Base-by-base conservation (phyloP, 2,329 filamentous ascomycete genomes). In the Hymenoscyphus albidus region DNA sequence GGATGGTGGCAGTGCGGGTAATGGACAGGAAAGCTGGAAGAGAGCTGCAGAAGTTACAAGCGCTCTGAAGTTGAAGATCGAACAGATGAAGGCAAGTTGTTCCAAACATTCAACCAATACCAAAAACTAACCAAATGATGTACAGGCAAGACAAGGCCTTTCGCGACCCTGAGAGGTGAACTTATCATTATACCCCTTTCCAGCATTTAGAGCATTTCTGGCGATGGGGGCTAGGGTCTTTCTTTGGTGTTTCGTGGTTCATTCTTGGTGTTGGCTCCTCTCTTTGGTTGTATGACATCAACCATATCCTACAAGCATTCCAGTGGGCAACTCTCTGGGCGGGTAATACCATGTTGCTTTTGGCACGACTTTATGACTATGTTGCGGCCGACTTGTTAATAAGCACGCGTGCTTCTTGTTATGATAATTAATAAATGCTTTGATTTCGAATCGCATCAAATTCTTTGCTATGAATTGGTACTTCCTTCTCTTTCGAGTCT, bases 11-110 rank as follows among this genome's bases (percentile, higher is more conserved):
- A 32, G 62, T 74, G 35, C 35, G 35, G 38, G 44, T 70, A 77
- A 71, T 57, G 76, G 78, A 16, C 85, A 88, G 58, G 87, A 99
- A 80, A 98, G 93, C 76, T 99, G 95, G 95, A 96, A 93, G 80
- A 84, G 95, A 71, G 95, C 95, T 18, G 95, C 95, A 1, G 95
- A 99, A 80, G 95, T 99, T 64, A 99, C 95, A 62, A 97, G 93
- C 78, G 95, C 97, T 77, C 78, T 99, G 74, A 99, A 98, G 81
- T 93, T 94, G 61, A 87, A 95, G 76, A 99, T 99, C 77, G 95
- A 98, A 81, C 91, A 95, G 82, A 99, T 99, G 95, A 99, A 98
- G 84, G 86, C 85, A 73, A 70, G 79, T 66, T 10, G 62, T 18
- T 16, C 38, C 55, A 42, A 44, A 38, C 0, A 54, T 42, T 48